Conservation (phyloP, 208 protist species). For the Entamoeba nuttalli region DNA sequence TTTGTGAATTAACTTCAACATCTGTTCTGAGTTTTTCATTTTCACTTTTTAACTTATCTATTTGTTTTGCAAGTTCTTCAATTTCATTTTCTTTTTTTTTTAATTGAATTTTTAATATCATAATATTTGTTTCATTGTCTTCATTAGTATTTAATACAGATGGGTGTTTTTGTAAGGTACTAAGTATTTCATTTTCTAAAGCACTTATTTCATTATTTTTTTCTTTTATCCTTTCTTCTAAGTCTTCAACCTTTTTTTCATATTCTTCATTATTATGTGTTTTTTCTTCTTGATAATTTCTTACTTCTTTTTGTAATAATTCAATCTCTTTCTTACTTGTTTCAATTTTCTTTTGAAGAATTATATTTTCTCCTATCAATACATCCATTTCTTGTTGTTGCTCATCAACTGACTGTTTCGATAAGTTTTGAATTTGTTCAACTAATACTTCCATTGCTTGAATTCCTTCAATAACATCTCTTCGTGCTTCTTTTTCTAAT, state of each 20-base stretch:
- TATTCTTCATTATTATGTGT: background rate
- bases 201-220: background rate
- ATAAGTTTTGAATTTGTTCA: background rate
- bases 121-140: background rate
- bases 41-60: background rate
- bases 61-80: background rate
- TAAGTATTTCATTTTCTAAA: background rate
- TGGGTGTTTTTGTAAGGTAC: background rate
- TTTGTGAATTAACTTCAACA: background rate
- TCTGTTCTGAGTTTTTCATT: background rate
- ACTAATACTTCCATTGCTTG: background rate
- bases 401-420: background rate
- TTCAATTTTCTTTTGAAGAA: background rate
- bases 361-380: background rate
- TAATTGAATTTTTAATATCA: background rate
- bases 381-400: background rate
- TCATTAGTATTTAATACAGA: background rate
- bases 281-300: no score
- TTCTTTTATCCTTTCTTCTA: background rate
- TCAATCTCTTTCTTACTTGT: background rate
- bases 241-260: background rate
- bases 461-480: background rate
- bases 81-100: background rate
- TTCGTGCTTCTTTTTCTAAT: background rate
- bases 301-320: background rate